A percentile compares a stretch with the other conserved stretches of the same genome.
Conservation (phyloP, 345 rosid genomes). For the Lepidium aucheri region DNA sequence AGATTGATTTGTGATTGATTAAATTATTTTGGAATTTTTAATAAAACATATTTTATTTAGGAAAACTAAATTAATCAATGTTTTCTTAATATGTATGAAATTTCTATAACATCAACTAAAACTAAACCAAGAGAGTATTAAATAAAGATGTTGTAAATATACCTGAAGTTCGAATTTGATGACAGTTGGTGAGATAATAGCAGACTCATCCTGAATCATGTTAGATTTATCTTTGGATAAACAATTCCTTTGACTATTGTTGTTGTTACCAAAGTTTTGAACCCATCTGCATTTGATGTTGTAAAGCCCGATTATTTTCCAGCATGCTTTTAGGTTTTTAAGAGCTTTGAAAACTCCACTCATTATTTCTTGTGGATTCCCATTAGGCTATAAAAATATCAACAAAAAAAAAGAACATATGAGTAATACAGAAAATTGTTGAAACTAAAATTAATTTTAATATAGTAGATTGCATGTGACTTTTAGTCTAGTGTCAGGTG, state of each 20-base stretch:
- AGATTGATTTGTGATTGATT: no score
- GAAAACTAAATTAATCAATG: no score
- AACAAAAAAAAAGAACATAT: background rate
- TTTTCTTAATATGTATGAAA: no score
- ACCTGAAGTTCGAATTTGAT: conserved; percentile 84
- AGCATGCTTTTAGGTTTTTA: conserved; percentile 58
- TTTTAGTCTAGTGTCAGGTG: no score
- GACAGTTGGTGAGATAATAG: conserved; percentile 31
- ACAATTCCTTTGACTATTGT: conserved; percentile 18
- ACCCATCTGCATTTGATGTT: conserved; percentile 89
- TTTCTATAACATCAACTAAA: no score
- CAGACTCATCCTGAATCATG: conserved; percentile 35
- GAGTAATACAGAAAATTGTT: no score
- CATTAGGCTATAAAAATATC: conserved; percentile 44
- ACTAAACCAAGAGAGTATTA: no score
- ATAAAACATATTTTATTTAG: no score
- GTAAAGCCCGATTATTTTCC: conserved; percentile 68
- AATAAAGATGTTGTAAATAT: background rate
- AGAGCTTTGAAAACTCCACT: conserved; percentile 58
- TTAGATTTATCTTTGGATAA: conserved; percentile 42
- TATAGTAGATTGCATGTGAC: no score
- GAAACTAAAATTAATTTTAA: no score
- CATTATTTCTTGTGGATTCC: conserved; percentile 76
- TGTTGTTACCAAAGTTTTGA: conserved; percentile 30
- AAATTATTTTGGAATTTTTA: no score